These are phyloP conservation scores for Oldenlandia corymbosa DNA, from an alignment of 257 asterid genomes.

Conservation along the genomic window DNA sequence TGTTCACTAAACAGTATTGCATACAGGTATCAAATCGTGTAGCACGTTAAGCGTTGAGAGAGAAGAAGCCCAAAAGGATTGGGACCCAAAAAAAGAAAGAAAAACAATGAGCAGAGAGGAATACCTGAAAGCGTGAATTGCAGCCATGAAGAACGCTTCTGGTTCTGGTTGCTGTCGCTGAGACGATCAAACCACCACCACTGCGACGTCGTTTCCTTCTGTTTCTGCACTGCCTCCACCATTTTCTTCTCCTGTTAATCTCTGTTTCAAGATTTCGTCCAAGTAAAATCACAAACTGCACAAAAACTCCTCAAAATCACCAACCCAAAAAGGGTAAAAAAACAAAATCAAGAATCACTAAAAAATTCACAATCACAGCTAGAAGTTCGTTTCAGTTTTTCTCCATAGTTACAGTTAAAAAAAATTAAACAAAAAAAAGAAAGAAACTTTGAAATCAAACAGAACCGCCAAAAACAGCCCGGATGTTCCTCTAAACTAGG, in stretches of 20 bases:
- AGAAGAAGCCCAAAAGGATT: background rate
- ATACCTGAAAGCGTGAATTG: slow-evolving; percentile 77
- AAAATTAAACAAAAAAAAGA: background rate
- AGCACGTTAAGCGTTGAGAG: too few species aligned
- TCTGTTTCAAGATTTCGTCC: background rate
- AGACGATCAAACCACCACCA: slow-evolving; percentile 89
- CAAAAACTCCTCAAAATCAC: too few species aligned
- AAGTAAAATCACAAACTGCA: background rate
- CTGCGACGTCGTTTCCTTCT: slow-evolving; percentile 41
- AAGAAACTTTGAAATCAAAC: background rate
- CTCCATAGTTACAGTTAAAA: background rate
- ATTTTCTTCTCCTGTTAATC: slow-evolving; percentile 9
- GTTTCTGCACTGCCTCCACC: slow-evolving; percentile 41
- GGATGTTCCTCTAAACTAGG: background rate
- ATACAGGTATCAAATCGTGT: too few species aligned
- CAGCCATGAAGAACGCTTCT: slow-evolving; percentile 73
- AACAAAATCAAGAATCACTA: background rate
- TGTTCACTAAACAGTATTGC: too few species aligned
- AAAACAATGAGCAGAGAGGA: background rate
- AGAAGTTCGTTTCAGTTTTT: background rate
- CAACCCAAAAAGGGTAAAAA: background rate
- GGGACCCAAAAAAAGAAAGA: too few species aligned
- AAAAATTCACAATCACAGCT: too few species aligned
- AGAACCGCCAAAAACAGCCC: slow-evolving; percentile 2
- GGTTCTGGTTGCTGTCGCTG: slow-evolving; percentile 25